phyloP scores from a whole-genome alignment of 352 stramenopile genomes.

The Phytophthora pistaciae region DNA sequence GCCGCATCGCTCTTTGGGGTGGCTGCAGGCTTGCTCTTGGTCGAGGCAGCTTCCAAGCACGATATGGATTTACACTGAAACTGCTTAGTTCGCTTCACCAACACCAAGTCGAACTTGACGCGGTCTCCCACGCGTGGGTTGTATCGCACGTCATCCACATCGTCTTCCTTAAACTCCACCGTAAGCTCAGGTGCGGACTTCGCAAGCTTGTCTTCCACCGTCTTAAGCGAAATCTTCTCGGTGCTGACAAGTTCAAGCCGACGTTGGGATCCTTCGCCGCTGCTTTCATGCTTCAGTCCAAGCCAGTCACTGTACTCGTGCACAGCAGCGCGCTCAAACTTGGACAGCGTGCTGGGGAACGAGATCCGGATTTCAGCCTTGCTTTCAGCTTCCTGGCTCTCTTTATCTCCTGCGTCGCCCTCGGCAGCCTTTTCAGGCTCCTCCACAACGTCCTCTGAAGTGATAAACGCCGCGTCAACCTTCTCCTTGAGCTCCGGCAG shows the following conservation, averaged over 20 bases:
- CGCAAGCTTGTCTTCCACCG: slow-evolving; percentile 29
- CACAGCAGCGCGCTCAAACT: slow-evolving; percentile 69
- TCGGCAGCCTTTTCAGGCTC: slow-evolving; percentile 20
- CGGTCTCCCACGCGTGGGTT: slow-evolving; percentile 66
- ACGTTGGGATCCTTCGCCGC: slow-evolving; percentile 48
- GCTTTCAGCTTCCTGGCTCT: slow-evolving; percentile 15
- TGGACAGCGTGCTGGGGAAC: slow-evolving; percentile 59
- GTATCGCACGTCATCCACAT: slow-evolving; percentile 74
- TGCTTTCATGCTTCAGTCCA: slow-evolving; percentile 62
- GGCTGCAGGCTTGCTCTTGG: slow-evolving; percentile 22
- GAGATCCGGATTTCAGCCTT: slow-evolving; percentile 46
- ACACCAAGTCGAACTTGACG: slow-evolving; percentile 67
- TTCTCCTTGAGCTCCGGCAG: slow-evolving; percentile 68
- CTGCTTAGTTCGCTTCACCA: slow-evolving; percentile 76
- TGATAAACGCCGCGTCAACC: slow-evolving; percentile 58
- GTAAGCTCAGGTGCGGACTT: slow-evolving; percentile 39
- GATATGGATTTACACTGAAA: slow-evolving; percentile 63
- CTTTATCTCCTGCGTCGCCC: slow-evolving; percentile 15
- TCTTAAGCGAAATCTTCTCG: slow-evolving; percentile 30
- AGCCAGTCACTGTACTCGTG: slow-evolving; percentile 76
- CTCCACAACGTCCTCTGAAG: slow-evolving; percentile 23
- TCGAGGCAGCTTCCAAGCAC: slow-evolving; percentile 44
- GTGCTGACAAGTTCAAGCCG: slow-evolving; percentile 47
- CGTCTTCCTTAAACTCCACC: slow-evolving; percentile 69
- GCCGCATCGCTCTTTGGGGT: slow-evolving; percentile 21